These are phyloP conservation scores for Paramecium caudatum DNA, from an alignment of 73 alveolate genomes.

Conservation along the genomic window DNA sequence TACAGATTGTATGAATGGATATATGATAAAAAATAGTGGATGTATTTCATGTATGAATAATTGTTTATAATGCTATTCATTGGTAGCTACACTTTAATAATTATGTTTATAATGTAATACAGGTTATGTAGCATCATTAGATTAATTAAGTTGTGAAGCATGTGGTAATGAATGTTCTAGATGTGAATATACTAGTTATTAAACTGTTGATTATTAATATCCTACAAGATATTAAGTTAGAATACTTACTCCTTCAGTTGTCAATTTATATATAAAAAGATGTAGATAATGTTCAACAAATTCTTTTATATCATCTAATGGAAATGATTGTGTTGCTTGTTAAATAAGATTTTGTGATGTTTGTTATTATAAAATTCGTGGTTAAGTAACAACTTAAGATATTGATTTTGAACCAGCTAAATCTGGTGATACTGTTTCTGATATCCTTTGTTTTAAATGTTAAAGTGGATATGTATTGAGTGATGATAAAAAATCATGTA, in stretches of 20 bases:
- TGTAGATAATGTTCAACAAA: conserved; percentile 6
- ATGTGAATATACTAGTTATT: conserved; percentile 12
- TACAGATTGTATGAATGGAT: conserved; percentile 39
- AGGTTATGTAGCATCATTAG: conserved; percentile 21
- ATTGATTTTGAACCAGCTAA: conserved; percentile 24
- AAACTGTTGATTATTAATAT: neutral
- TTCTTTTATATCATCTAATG: conserved; percentile 26
- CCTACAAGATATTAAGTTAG: conserved; percentile 31
- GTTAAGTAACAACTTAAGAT: neutral
- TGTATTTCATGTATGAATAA: neutral
- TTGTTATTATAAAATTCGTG: conserved; percentile 32
- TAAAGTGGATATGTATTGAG: conserved; percentile 7
- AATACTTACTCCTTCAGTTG: no score
- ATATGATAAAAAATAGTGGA: neutral
- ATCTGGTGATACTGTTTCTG: neutral
- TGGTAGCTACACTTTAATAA: neutral
- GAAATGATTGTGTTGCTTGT: conserved; percentile 22
- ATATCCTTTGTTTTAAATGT: neutral
- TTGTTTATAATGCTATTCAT: conserved; percentile 7
- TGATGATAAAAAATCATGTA: conserved; percentile 17
- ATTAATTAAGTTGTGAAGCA: neutral
- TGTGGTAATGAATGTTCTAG: conserved; percentile 3
- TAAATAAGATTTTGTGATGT: neutral
- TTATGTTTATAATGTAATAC: neutral
- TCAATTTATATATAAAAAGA: conserved; percentile 1